Percentiles rank a stretch among this genome's conserved stretches.
phyloP scores from a whole-genome alignment of 2,329 filamentous ascomycete genomes.

The Hypoxylon sp. region DNA sequence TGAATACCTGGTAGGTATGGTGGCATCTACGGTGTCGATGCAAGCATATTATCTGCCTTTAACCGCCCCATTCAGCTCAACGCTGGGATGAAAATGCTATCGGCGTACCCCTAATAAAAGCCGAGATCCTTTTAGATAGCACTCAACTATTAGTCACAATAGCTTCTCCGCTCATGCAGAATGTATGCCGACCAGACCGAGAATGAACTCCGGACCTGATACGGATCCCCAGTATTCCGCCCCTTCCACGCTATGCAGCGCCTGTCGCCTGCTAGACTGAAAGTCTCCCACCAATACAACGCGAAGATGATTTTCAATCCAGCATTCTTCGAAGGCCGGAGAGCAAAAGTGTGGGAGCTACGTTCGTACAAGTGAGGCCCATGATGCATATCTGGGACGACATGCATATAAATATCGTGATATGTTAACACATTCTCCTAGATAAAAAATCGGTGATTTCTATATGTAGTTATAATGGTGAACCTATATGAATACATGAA shows the following conservation, averaged over 20 bases:
- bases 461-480: too few relatives aligned
- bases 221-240: constrained; percentile 62
- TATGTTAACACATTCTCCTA: too few relatives aligned
- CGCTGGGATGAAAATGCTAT: too few relatives aligned
- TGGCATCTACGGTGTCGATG: constrained; percentile 57
- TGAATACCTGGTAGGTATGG: too few relatives aligned
- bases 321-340: constrained; percentile 59
- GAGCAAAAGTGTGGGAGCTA: constrained; percentile 49
- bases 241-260: constrained; percentile 63
- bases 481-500: too few relatives aligned
- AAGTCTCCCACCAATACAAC: constrained; percentile 56
- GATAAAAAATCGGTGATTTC: too few relatives aligned
- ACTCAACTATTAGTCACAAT: constrained; percentile 59
- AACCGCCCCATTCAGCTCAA: too few relatives aligned
- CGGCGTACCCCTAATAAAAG: background rate
- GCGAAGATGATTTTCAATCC: constrained; percentile 58
- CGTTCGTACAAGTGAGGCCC: constrained; percentile 58
- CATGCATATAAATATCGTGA: too few relatives aligned
- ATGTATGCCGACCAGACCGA: constrained; percentile 51
- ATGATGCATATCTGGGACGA: too few relatives aligned
- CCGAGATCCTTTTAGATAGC: constrained; percentile 44
- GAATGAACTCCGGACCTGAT: constrained; percentile 46
- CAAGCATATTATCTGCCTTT: too few relatives aligned
- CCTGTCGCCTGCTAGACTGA: constrained; percentile 56
- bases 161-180: constrained; percentile 56